phyloP scores from a whole-genome alignment of 1,284 basidiomycete genomes.

The Xerocomus nothofagi region DNA sequence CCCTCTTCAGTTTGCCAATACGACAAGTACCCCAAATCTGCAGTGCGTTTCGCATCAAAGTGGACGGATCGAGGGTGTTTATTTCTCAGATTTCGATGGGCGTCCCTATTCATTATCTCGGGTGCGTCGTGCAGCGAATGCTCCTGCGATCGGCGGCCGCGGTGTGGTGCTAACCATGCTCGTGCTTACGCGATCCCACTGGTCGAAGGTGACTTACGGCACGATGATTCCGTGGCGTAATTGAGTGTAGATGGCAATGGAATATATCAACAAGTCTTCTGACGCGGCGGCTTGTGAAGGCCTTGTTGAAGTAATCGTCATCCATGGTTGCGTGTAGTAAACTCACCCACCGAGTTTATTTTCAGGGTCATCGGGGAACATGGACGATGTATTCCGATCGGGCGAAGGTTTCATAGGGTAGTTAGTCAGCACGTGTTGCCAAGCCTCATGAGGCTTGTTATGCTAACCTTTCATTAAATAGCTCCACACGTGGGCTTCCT shows the following conservation, averaged over 20 bases:
- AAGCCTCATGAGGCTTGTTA: not conserved
- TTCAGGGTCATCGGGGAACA: not conserved
- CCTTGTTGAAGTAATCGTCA: not conserved
- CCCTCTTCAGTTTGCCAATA: not conserved
- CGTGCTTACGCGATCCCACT: not conserved
- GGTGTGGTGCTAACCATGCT: not conserved
- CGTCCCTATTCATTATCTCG: not conserved
- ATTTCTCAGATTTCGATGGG: not conserved
- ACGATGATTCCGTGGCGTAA: not conserved
- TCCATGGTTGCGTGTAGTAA: not conserved
- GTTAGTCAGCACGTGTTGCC: not conserved
- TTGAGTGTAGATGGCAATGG: not conserved
- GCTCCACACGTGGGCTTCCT: not conserved
- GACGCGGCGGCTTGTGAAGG: not conserved
- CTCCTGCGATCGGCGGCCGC: not conserved
- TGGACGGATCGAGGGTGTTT: not conserved
- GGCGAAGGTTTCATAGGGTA: not conserved
- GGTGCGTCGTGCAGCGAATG: not conserved
- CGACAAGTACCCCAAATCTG: slow-evolving; percentile 1
- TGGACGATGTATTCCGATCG: not conserved
- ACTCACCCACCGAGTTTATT: not conserved
- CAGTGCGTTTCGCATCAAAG: not conserved
- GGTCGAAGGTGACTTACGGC: slow-evolving; percentile 1
- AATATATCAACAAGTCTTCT: not conserved
- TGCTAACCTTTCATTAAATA: not conserved